These are phyloP conservation scores for Backusella sp. DNA, from an alignment of 192 early-diverging fungal genomes.

Conservation along the genomic window DNA sequence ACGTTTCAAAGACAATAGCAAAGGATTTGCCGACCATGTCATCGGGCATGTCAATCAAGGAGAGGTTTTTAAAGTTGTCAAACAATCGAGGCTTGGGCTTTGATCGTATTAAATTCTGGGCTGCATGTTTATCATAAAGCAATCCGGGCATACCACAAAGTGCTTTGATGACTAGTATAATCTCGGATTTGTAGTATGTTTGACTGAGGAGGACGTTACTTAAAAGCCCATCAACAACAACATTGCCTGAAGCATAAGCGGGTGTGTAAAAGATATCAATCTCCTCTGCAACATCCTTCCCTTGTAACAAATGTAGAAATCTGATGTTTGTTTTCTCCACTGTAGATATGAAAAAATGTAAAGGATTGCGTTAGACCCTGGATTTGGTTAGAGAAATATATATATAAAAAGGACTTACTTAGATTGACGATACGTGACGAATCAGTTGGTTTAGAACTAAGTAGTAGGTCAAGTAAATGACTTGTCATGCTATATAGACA, in stretches of 20 bases:
- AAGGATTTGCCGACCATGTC: constrained; percentile 51
- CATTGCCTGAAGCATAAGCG: constrained; percentile 64
- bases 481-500: constrained; percentile 53
- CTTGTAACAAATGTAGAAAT: constrained; percentile 49
- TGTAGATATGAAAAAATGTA: not conserved
- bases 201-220: constrained; percentile 51
- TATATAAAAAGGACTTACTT: constrained; percentile 23
- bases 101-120: not conserved
- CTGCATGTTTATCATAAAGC: constrained; percentile 6
- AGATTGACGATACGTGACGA: constrained; percentile 45
- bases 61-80: constrained; percentile 34
- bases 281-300: constrained; percentile 34
- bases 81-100: not conserved
- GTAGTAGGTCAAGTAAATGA: constrained; percentile 56
- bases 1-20: constrained; percentile 45
- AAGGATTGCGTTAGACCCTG: too few relatives aligned
- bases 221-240: constrained; percentile 53
- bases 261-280: constrained; percentile 53
- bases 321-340: constrained; percentile 55
- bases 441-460: constrained; percentile 30
- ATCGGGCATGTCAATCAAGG: constrained; percentile 41
- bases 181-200: constrained; percentile 52
- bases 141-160: constrained; percentile 56
- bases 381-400: not conserved
- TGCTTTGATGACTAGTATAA: constrained; percentile 59